Base-by-base conservation (phyloP, 345 rosid genomes). In the Citrus reticulata region DNA sequence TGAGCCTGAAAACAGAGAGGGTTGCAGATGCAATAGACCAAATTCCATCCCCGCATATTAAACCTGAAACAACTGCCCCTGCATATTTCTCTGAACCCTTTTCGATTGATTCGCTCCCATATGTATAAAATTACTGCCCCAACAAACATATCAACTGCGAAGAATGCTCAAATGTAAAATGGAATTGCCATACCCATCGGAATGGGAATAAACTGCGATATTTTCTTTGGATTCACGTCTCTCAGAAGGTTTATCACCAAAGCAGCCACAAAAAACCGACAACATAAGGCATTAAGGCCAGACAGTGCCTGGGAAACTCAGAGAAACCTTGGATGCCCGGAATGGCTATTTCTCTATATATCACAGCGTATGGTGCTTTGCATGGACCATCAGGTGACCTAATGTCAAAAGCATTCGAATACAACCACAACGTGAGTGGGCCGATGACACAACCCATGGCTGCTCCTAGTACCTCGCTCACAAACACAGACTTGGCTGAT, bases 161-260 rank as follows among this genome's bases (percentile, higher is more conserved):
- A 95, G 86, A 91, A 95, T 58, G 98, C 98, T 79, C 98, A 94
- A 34, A 91, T 92, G 78, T 95, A 92, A 83, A 95, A 93, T 6
- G 97, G 98, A 70, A 90, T 88, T 54, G 98, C 97, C 97, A 95
- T 91, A 3, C 94, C 98, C 97, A 89, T 95, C 10, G 98, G 98
- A 55, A 95, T 87, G 2, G 98, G 98, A 73, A 93, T 95, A 65
- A 89, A 93, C 83, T 87, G 92, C 8, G 98, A 91, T 78, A 91
- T 73, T 76, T 84, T 88, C 73, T 81, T 80, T 9, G 97, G 99
- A 73, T 88, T 87, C 71, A 87, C 84, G 74, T 92, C 99, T 68
- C 90, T 88, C 73, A 89, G 78, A 72, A 93, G 93, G 79, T 93
- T 92, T 64, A 91, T 82, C 14, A 86, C 60, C 72, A 93, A 65